Evolutionary conservation across 2,329 filamentous ascomycete genomes (phyloP), one percentile per base, ranked within the genome.

Genomic region (Aspergillus sp.): DNA sequence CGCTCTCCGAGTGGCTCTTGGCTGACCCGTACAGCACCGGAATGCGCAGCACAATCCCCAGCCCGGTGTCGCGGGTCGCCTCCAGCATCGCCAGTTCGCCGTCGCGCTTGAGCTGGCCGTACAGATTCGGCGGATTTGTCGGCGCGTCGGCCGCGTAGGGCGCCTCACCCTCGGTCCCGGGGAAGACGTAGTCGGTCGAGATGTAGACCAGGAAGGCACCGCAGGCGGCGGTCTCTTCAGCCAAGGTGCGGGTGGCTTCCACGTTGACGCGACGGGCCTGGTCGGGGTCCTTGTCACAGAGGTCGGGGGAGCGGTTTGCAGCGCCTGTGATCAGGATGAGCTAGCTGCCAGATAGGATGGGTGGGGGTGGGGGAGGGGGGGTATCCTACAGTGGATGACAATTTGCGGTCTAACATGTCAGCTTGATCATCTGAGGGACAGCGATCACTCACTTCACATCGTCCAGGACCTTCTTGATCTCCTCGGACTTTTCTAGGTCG

Each of bases 261-360:
- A 89, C 75, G 51, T 93, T 93, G 48, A 93, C 67, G 12, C 71
- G 71, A 39, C 72, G 74, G 3, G 86, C 84, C 33, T 76, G 82
- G 37, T 79, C 74, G 2, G 86, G 86, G 55, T 94, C 76, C 43
- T 75, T 72, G 48, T 86, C 81, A 51, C 86, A 89, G 53, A 82
- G 81, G 60, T 94, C 86, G 2, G 88, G 86, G 50, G 81, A 93
- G 40, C 85, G 78, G 58, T 93, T 88, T 28, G 86, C 86, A 25
- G 86, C 88, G 53, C 82, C 82, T 88, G 31, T n/a, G n/a, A n/a
- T n/a, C n/a, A n/a, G n/a, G n/a, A n/a, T n/a, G n/a, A n/a, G n/a
- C n/a, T n/a, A n/a, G n/a, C n/a, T n/a, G n/a, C n/a, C n/a, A n/a
- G n/a, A n/a, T n/a, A n/a, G n/a, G n/a, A n/a, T n/a, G n/a, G n/a